A percentile compares a stretch with the other conserved stretches of the same genome.
phyloP scores from a whole-genome alignment of 2,329 filamentous ascomycete genomes.

The Albifimbria verrucaria region DNA sequence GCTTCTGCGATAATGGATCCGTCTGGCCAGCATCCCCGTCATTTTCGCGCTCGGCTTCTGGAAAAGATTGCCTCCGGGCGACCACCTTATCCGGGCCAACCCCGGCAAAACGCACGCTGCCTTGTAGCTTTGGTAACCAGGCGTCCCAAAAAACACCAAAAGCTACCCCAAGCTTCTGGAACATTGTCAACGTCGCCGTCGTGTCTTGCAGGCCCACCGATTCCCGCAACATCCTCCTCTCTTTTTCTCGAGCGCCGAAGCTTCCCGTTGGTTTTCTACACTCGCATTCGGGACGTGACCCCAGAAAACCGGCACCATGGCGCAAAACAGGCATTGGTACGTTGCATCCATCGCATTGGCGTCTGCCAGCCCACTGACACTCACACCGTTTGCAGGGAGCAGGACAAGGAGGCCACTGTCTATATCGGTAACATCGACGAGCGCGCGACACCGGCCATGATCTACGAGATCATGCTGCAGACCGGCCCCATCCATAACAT shows the following conservation, averaged over 20 bases:
- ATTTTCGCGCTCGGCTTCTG: conserved; percentile 15
- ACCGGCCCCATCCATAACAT: conserved; percentile 97
- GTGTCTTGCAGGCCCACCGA: no score
- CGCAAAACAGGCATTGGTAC: conserved; percentile 71
- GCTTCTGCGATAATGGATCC: no score
- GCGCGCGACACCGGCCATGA: conserved; percentile 81
- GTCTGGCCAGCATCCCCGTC: no score
- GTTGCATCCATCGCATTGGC: conserved; percentile 14
- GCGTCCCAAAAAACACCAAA: conserved; percentile 18
- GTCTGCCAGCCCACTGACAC: conserved; percentile 9
- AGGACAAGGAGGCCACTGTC: conserved; percentile 97
- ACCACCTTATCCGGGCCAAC: conserved; percentile 30
- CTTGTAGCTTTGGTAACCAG: conserved; percentile 12
- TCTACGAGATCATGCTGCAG: conserved; percentile 98
- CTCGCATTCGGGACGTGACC: not conserved
- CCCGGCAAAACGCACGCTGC: conserved; percentile 19
- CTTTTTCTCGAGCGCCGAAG: no score
- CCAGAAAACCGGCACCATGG: conserved; percentile 48
- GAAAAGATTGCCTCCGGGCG: conserved; percentile 20
- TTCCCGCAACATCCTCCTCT: no score
- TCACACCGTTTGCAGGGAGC: conserved; percentile 60
- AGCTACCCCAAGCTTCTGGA: conserved; percentile 16
- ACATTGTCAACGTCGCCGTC: not conserved
- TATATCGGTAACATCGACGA: conserved; percentile 99
- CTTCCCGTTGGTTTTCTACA: not conserved